A percentile compares a stretch with the other conserved stretches of the same genome.
phyloP scores from a whole-genome alignment of 176 grass and related monocot genomes.

The Lolium multiflorum region DNA sequence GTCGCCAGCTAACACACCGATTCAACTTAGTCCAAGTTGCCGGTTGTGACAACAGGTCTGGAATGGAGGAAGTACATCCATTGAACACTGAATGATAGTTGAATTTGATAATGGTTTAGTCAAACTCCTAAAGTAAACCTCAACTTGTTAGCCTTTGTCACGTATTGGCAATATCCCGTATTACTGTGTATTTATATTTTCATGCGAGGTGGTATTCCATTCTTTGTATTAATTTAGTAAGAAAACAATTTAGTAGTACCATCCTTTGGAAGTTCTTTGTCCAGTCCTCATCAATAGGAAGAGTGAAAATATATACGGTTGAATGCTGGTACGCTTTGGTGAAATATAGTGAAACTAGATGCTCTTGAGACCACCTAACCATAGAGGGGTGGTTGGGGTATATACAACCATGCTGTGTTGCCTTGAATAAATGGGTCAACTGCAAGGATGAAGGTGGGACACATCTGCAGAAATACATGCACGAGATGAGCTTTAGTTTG shows the following conservation, averaged over 20 bases:
- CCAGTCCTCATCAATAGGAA: not conserved
- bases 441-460: conserved; percentile 9
- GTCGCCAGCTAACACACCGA: too few species aligned
- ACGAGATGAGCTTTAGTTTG: not conserved
- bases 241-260: not conserved
- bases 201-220: not conserved
- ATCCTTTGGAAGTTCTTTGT: not conserved
- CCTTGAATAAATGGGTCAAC: conserved; percentile 10
- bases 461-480: not conserved
- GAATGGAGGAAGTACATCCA: not conserved
- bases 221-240: not conserved
- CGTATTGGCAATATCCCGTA: not conserved
- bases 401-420: not conserved
- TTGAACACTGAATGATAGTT: not conserved
- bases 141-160: conserved; percentile 24
- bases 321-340: not conserved
- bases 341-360: conserved; percentile 12
- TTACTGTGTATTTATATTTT: not conserved
- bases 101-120: conserved; percentile 12
- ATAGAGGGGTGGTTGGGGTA: not conserved
- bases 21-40: too few species aligned
- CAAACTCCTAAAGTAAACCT: conserved; percentile 10
- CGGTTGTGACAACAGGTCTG: too few species aligned
- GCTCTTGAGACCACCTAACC: not conserved
- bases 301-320: not conserved